These are phyloP conservation scores for Priceomyces medius DNA, from an alignment of 805 yeast species.

Conservation along the genomic window DNA sequence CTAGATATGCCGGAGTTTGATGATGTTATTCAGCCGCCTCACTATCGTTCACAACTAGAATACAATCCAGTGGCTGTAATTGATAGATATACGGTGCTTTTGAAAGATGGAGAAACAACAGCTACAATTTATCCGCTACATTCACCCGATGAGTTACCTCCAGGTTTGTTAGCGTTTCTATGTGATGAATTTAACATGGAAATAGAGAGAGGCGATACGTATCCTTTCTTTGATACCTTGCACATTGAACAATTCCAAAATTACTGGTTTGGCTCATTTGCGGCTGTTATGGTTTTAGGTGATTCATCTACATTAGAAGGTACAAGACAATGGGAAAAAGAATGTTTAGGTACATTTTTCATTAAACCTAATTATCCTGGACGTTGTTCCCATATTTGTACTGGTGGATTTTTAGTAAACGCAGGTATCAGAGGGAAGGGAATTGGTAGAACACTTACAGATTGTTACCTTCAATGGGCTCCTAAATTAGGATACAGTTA, in stretches of 20 bases:
- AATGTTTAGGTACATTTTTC: slow-evolving; percentile 84
- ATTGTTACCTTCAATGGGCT: slow-evolving; percentile 88
- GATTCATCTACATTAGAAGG: slow-evolving; percentile 51
- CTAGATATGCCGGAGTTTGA: slow-evolving; percentile 49
- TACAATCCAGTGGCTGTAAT: slow-evolving; percentile 37
- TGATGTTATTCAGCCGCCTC: slow-evolving; percentile 48
- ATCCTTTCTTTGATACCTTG: slow-evolving; percentile 79
- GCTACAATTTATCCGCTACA: slow-evolving; percentile 90
- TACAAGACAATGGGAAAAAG: slow-evolving; percentile 82
- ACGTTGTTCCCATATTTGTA: slow-evolving; percentile 87
- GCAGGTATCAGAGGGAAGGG: slow-evolving; percentile 93
- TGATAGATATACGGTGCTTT: slow-evolving; percentile 70
- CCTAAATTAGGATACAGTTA: slow-evolving; percentile 85
- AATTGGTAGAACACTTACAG: slow-evolving; percentile 81
- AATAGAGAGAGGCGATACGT: slow-evolving; percentile 82
- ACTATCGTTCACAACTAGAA: slow-evolving; percentile 43
- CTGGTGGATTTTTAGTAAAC: slow-evolving; percentile 84
- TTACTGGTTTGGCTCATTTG: slow-evolving; percentile 86
- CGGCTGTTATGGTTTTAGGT: slow-evolving; percentile 78
- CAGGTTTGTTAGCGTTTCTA: slow-evolving; percentile 72
- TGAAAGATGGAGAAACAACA: slow-evolving; percentile 86
- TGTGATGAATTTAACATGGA: slow-evolving; percentile 95
- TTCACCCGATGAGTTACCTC: slow-evolving; percentile 66
- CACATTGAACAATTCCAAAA: slow-evolving; percentile 73
- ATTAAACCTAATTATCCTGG: slow-evolving; percentile 92